phyloP scores from a whole-genome alignment of 208 protist genomes.

The Porcisia hertigi region DNA sequence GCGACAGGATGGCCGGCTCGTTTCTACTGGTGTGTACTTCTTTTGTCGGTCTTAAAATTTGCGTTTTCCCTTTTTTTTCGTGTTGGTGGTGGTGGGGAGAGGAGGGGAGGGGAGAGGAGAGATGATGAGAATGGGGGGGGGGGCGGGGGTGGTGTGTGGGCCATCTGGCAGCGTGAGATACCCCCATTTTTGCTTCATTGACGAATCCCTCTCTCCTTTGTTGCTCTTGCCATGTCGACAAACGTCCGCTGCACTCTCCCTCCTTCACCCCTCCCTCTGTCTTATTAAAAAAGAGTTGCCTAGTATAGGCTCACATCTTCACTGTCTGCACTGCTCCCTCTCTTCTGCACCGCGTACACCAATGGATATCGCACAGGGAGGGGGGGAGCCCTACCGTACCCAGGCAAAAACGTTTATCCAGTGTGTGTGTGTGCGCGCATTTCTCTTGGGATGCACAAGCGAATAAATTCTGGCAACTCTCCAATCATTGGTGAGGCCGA shows the following conservation, averaged over 20 bases:
- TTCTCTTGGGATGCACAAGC: too few relatives aligned
- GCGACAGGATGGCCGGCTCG: constrained; percentile 53
- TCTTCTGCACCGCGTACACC: neutral
- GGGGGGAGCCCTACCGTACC: too few relatives aligned
- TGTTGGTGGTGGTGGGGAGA: too few relatives aligned
- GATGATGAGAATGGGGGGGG: neutral
- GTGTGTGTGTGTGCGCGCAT: too few relatives aligned
- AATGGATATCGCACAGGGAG: neutral
- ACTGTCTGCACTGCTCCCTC: neutral
- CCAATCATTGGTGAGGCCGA: too few relatives aligned
- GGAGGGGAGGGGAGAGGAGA: too few relatives aligned
- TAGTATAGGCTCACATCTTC: neutral
- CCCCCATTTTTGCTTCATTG: neutral
- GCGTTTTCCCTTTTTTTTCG: too few relatives aligned
- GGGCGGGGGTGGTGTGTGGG: neutral
- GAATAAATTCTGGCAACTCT: too few relatives aligned
- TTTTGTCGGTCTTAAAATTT: constrained; percentile 17
- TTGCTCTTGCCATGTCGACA: neutral
- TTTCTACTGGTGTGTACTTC: constrained; percentile 60
- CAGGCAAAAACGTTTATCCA: too few relatives aligned
- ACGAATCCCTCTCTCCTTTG: neutral
- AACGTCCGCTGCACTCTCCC: neutral
- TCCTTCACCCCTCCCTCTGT: neutral
- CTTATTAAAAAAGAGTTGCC: too few relatives aligned
- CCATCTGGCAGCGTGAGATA: neutral